Evolutionary conservation across 257 asterid species (phyloP), one percentile per base, ranked within the genome.

Genomic region (Linderniella brevidens): DNA sequence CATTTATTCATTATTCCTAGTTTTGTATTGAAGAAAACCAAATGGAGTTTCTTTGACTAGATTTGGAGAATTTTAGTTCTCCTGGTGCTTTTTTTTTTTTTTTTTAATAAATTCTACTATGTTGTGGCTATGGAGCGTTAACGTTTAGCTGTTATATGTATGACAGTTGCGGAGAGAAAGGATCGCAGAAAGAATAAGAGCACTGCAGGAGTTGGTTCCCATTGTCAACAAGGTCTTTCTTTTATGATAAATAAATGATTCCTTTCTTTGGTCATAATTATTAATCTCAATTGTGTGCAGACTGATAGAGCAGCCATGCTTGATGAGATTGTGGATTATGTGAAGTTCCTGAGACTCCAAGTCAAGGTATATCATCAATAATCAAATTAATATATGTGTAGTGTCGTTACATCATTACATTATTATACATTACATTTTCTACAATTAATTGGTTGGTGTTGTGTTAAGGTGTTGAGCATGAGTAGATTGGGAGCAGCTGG

Each of bases 401-500:
- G 40, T 37, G 40, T 37, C 40, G 8, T 11, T 11, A 6, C 11
- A 6, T 37, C 40, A 8, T 37, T 8, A 11, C 8, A 6, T 8
- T 11, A 6, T 11, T 11, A 37, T 6, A 6, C 8, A 37, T 8
- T 37, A 6, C 40, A 11, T 11, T 10, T 1, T 10, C 15, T 11
- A 9, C 1, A 39, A 10, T 11, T 9, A 3, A 10, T 39, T 9
- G 3, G 9, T 46, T 19, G 38, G 47, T 53, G 42, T 41, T 37
- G 50, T 35, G 60, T 70, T 48, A 80, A 90, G 99, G 96, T 90
- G 62, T 70, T 90, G 71, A 90, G 99, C 72, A 82, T 90, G 93
- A 90, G 99, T 63, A 68, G 99, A 80, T 66, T 90, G 69, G 99
- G 99, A 53, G 99, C 88, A 62, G 93, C 94, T 58, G 96, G 93